phyloP scores from a whole-genome alignment of 345 rosid species.

The Eutrema yunnanense region DNA sequence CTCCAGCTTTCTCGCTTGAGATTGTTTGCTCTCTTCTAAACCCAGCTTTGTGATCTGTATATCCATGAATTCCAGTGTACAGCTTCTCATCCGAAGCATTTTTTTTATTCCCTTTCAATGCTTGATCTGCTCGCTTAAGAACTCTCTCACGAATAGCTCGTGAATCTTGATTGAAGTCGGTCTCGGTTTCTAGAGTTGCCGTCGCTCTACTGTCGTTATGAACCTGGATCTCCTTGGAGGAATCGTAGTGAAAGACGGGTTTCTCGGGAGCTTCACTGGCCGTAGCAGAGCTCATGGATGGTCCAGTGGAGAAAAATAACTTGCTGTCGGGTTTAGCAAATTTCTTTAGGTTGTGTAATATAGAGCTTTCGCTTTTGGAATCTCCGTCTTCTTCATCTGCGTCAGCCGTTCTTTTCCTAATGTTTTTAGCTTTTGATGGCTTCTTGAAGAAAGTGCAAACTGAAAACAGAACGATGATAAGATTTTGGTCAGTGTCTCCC shows the following conservation, averaged over 20 bases:
- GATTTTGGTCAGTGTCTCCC: neutral
- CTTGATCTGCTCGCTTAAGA: constrained; percentile 59
- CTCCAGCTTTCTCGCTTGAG: constrained; percentile 90
- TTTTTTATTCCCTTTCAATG: constrained; percentile 51
- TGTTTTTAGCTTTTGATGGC: constrained; percentile 63
- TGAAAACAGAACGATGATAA: constrained; percentile 21
- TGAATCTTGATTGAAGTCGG: constrained; percentile 68
- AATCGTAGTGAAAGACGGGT: constrained; percentile 59
- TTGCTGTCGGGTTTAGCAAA: constrained; percentile 46
- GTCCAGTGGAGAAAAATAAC: constrained; percentile 60
- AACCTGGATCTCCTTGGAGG: constrained; percentile 85
- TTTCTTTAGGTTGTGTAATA: constrained; percentile 52
- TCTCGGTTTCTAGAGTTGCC: constrained; percentile 80
- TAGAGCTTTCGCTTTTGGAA: constrained; percentile 35
- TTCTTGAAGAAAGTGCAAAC: constrained; percentile 80
- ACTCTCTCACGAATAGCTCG: constrained; percentile 84
- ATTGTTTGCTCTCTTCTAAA: constrained; percentile 85
- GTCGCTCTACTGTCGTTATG: constrained; percentile 81
- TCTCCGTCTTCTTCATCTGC: constrained; percentile 54
- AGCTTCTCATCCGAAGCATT: constrained; percentile 50
- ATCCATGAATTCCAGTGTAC: constrained; percentile 74
- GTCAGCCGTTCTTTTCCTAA: constrained; percentile 54
- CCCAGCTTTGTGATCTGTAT: constrained; percentile 85
- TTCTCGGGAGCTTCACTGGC: constrained; percentile 31
- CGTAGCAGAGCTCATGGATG: constrained; percentile 37